phyloP scores from a whole-genome alignment of 1,139 yeast species.

The Eremothecium coryli region DNA sequence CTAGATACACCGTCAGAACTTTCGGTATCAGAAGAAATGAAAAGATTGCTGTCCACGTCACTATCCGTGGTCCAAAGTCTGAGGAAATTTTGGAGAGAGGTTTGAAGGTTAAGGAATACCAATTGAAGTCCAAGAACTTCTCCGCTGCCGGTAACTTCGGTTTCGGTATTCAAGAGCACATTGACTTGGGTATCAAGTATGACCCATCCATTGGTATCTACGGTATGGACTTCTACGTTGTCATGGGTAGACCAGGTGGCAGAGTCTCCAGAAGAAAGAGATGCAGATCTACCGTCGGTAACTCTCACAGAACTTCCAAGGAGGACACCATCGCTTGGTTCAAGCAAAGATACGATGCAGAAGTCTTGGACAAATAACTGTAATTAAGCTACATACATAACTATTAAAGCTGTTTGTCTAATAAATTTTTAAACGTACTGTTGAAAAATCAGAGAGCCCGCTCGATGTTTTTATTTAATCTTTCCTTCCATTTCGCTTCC shows the following conservation, averaged over 20 bases:
- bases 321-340: conserved; percentile 97
- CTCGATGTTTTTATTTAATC: conserved; percentile 8
- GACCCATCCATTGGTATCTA: conserved; percentile 99
- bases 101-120: conserved; percentile 98
- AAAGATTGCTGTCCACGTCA: conserved; percentile 98
- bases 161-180: conserved; percentile 99
- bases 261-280: conserved; percentile 99
- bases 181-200: conserved; percentile 99
- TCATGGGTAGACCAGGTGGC: conserved; percentile 98
- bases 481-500: conserved; percentile 14
- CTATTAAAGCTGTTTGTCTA: conserved; percentile 4
- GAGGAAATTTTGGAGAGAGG: conserved; percentile 99
- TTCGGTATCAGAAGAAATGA: conserved; percentile 99
- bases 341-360: conserved; percentile 99
- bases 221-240: conserved; percentile 99
- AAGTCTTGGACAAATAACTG: conserved; percentile 74
- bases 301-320: conserved; percentile 83
- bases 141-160: conserved; percentile 99
- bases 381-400: conserved; percentile 9
- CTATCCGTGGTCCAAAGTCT: conserved; percentile 99
- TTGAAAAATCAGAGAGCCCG: background rate
- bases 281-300: conserved; percentile 82
- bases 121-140: conserved; percentile 88
- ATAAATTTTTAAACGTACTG: conserved; percentile 1
- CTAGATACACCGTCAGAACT: conserved; percentile 99